Base-by-base conservation (phyloP, 2,329 filamentous ascomycete genomes). In the Penicillium concentricum region DNA sequence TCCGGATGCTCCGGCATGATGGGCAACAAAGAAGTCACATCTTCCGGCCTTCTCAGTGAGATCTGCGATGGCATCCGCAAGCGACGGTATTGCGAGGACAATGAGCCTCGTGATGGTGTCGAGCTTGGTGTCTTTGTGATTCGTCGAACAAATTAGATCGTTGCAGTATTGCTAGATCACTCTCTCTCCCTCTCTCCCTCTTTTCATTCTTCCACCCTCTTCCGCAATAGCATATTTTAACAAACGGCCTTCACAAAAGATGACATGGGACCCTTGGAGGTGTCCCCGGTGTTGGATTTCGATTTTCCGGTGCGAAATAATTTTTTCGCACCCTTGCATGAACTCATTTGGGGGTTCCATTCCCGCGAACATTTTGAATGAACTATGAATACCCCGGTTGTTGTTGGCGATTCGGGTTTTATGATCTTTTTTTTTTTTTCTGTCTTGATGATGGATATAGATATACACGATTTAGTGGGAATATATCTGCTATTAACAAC, bases 41-140 rank as follows among this genome's bases (percentile, higher is more conserved):
- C 82, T 0, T 78, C 82, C 22, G 81, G 82, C 63, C 71, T 87
- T n/a, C 78, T 86, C 39, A 78, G 83, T 56, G 81, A 85, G 61
- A 79, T 87, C 15, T 72, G 85, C 42, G 80, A 86, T 43, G 83
- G 82, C 6, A 81, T 87, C n/a, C 78, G 77, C 38, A 77, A 76
- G 49, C 76, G 80, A 55, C 74, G 76, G 24, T 83, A 83, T 62
- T 74, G 63, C 24, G 70, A 73, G 45, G 76, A 73, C 53, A 74
- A 68, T 47, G 76, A 76, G 57, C 79, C 79, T 42, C 75, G 69
- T 18, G 70, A 74, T 34, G 76, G 75, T 0, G 66, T 81, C 26
- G 79, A 81, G 62, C 65, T 81, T 43, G 79, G 78, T 9, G 74
- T 81, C 16, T 81, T 81, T 62, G 77, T 81, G 56, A 78, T 81